phyloP scores from a whole-genome alignment of 1,284 basidiomycete species.

The Ustilago tritici region DNA sequence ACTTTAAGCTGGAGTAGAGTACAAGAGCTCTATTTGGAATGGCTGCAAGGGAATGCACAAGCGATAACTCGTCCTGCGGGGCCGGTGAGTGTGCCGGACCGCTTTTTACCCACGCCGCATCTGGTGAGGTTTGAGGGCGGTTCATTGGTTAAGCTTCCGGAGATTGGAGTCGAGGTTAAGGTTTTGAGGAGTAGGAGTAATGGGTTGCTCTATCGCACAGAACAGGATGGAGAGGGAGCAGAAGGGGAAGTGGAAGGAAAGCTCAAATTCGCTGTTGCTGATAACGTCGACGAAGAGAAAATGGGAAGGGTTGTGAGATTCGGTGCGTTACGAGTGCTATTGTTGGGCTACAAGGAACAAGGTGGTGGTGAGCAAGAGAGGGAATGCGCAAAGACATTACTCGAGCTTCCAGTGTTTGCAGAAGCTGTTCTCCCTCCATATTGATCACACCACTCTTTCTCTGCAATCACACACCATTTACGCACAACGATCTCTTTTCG shows the following conservation, averaged over 20 bases:
- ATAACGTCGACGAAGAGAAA: neutral
- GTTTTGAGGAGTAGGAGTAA: neutral
- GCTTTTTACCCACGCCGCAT: constrained; percentile 6
- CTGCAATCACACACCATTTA: neutral
- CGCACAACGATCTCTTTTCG: too few relatives aligned
- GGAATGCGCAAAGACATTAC: constrained; percentile 4
- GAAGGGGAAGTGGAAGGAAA: neutral
- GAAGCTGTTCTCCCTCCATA: constrained; percentile 6
- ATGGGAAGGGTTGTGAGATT: constrained; percentile 5
- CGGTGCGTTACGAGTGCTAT: constrained; percentile 12
- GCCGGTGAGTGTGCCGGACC: neutral
- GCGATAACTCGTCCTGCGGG: constrained; percentile 8
- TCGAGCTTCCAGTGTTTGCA: constrained; percentile 18
- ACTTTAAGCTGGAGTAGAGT: constrained; percentile 1
- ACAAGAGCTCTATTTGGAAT: neutral
- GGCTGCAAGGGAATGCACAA: constrained; percentile 23
- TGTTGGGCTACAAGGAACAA: constrained; percentile 8
- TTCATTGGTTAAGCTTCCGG: neutral
- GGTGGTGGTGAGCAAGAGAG: neutral
- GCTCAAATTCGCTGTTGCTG: neutral
- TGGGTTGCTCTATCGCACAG: neutral
- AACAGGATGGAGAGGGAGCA: neutral
- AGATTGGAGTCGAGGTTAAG: neutral
- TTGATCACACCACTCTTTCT: neutral
- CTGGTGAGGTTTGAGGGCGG: neutral